Evolutionary conservation across 805 yeast genomes (phyloP).

Genomic region (Saccharomycopsis sp.): DNA sequence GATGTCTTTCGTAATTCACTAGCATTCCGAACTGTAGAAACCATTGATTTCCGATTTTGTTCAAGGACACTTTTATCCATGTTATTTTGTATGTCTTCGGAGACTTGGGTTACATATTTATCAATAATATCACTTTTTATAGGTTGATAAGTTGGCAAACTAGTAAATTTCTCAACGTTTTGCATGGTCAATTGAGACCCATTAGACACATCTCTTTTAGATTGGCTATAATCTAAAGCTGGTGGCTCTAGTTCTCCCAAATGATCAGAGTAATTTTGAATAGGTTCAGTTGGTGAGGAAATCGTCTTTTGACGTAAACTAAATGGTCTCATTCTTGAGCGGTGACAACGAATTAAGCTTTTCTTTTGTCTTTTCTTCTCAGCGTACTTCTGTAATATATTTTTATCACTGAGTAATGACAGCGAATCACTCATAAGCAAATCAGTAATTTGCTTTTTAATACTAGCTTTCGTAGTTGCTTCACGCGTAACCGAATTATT

Average conservation of each 20-base stretch:
- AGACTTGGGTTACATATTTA: constrained; percentile 11
- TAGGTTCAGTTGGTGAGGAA: neutral
- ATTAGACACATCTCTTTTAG: neutral
- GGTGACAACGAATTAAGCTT: too few species aligned
- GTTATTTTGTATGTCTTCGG: constrained; percentile 10
- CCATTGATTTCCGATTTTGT: neutral
- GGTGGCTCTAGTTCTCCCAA: constrained; percentile 10
- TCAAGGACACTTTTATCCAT: constrained; percentile 2
- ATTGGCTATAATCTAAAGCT: neutral
- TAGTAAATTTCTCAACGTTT: constrained; percentile 13
- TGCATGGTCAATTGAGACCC: constrained; percentile 12
- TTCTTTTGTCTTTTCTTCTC: constrained; percentile 13
- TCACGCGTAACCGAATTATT: neutral
- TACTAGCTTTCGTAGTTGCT: neutral
- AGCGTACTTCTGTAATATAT: constrained; percentile 7
- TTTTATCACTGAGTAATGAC: constrained; percentile 4
- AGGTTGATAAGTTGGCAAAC: constrained; percentile 12
- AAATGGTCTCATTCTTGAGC: neutral
- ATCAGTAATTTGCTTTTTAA: neutral
- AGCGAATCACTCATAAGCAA: neutral
- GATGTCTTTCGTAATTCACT: neutral
- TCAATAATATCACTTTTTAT: constrained; percentile 15
- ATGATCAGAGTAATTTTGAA: constrained; percentile 2
- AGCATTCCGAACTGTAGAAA: neutral
- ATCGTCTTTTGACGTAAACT: neutral